A percentile compares a stretch with the other conserved stretches of the same genome.
Conservation (phyloP, 1,284 basidiomycete genomes). For the Hypsizygus ulmarius region DNA sequence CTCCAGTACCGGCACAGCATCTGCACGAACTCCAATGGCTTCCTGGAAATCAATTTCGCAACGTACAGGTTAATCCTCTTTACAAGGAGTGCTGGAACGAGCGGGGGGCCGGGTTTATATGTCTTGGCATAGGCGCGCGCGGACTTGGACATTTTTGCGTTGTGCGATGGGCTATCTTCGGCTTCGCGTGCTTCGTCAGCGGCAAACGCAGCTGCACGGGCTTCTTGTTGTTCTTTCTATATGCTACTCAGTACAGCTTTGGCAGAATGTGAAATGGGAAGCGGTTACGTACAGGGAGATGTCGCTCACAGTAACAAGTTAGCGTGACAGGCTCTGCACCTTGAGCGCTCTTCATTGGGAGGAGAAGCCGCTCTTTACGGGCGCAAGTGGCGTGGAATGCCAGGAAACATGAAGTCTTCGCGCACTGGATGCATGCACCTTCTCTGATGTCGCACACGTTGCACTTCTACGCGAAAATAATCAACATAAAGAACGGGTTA, state of each 20-base stretch:
- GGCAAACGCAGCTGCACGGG: conserved; percentile 54
- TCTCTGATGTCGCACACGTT: conserved; percentile 78
- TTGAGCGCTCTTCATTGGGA: conserved; percentile 85
- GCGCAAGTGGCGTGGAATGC: conserved; percentile 98
- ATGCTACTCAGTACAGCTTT: conserved; percentile 4
- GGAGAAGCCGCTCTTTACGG: conserved; percentile 75
- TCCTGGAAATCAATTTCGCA: conserved; percentile 67
- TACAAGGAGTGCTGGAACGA: conserved; percentile 73
- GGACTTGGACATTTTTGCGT: conserved; percentile 55
- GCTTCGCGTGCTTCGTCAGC: conserved; percentile 45
- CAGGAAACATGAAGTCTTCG: conserved; percentile 86
- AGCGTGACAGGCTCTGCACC: conserved; percentile 69
- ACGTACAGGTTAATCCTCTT: conserved; percentile 81
- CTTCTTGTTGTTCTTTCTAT: conserved; percentile 68
- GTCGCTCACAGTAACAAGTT: conserved; percentile 83
- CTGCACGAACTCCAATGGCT: conserved; percentile 77
- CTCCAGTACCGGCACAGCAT: conserved; percentile 94
- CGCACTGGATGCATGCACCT: conserved; percentile 98
- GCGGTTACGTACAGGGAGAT: conserved; percentile 70
- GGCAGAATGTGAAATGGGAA: conserved; percentile 4
- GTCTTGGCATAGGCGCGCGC: conserved; percentile 81
- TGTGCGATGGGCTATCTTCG: conserved; percentile 26
- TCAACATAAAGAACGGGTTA: not conserved
- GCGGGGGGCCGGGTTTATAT: conserved; percentile 75
- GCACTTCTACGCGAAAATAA: conserved; percentile 58